phyloP scores from a whole-genome alignment of 495 filamentous ascomycete species.

The Tuber magnatum region DNA sequence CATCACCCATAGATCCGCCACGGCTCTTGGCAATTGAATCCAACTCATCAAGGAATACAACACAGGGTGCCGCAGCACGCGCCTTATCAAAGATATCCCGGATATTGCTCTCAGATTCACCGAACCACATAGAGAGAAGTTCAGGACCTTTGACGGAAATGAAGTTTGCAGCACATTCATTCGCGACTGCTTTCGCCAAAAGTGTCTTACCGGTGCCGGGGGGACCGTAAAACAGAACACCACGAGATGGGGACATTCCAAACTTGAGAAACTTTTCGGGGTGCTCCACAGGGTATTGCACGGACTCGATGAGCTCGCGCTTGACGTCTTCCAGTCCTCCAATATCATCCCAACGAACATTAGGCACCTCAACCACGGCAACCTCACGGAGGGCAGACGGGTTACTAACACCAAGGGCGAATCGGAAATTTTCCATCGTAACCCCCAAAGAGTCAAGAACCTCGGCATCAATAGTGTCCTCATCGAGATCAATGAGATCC shows the following conservation, averaged over 20 bases:
- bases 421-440: constrained; percentile 99
- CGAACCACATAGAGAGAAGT: constrained; percentile 99
- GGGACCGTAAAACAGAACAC: constrained; percentile 97
- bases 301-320: constrained; percentile 97
- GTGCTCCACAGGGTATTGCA: constrained; percentile 98
- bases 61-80: constrained; percentile 92
- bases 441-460: constrained; percentile 96
- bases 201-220: constrained; percentile 99
- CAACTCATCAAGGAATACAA: constrained; percentile 97
- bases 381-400: constrained; percentile 97
- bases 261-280: constrained; percentile 99
- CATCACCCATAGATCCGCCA: constrained; percentile 94
- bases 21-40: constrained; percentile 99
- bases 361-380: constrained; percentile 97
- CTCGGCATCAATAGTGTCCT: constrained; percentile 98
- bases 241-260: constrained; percentile 91
- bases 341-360: constrained; percentile 99
- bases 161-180: constrained; percentile 98
- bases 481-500: constrained; percentile 97
- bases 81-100: constrained; percentile 99
- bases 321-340: constrained; percentile 98
- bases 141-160: constrained; percentile 98
- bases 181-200: constrained; percentile 97
- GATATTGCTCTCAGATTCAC: constrained; percentile 99
- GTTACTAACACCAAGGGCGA: constrained; percentile 94